phyloP scores from a whole-genome alignment of 2,329 filamentous ascomycete species.

The Stenocarpella maydis region DNA sequence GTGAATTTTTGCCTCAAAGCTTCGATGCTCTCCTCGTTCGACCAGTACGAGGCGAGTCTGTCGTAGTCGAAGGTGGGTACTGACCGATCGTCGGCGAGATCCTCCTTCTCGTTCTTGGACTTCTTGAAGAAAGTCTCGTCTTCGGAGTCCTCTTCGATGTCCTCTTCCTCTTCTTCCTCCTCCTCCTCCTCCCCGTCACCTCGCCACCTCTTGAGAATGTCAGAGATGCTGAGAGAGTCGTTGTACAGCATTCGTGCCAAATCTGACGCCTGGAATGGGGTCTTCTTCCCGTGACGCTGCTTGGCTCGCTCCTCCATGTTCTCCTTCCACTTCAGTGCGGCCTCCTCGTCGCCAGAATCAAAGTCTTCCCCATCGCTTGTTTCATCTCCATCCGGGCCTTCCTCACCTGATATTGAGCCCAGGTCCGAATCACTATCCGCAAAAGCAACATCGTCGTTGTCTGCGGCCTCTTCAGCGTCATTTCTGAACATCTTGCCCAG shows the following conservation, averaged over 20 bases:
- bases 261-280: slow-evolving; percentile 80
- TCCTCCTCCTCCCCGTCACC: slow-evolving; percentile 66
- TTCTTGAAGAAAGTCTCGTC: slow-evolving; percentile 73
- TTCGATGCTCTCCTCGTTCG: slow-evolving; percentile 78
- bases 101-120: slow-evolving; percentile 70
- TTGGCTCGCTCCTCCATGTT: slow-evolving; percentile 81
- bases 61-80: slow-evolving; percentile 84
- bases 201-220: slow-evolving; percentile 82
- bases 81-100: slow-evolving; percentile 77
- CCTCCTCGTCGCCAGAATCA: slow-evolving; percentile 72
- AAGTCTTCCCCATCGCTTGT: slow-evolving; percentile 61
- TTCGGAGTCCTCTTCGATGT: slow-evolving; percentile 61
- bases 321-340: slow-evolving; percentile 84
- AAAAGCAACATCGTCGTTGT: slow-evolving; percentile 81
- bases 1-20: slow-evolving; percentile 79
- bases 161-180: slow-evolving; percentile 61
- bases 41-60: slow-evolving; percentile 86
- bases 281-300: slow-evolving; percentile 73
- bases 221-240: slow-evolving; percentile 74
- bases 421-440: slow-evolving; percentile 97
- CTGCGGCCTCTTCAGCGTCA: slow-evolving; percentile 56
- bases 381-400: slow-evolving; percentile 52
- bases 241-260: slow-evolving; percentile 92
- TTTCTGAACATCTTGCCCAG: slow-evolving; percentile 69
- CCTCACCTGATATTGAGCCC: slow-evolving; percentile 77